These are phyloP conservation scores for Cairneyella variabilis DNA, from an alignment of 495 filamentous ascomycete species.

Conservation along the genomic window DNA sequence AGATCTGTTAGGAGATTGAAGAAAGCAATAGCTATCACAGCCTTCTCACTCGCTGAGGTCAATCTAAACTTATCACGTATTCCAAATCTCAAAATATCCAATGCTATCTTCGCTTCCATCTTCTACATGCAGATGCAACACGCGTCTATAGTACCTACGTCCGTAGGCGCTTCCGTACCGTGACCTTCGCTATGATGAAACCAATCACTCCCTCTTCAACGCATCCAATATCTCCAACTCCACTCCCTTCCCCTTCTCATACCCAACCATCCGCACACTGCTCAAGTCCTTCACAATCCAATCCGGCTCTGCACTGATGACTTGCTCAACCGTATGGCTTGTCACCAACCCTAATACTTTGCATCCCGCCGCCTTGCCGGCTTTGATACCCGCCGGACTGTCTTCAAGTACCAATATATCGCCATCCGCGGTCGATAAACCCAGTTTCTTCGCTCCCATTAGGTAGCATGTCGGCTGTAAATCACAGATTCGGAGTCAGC, in stretches of 20 bases:
- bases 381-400: constrained; percentile 82
- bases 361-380: constrained; percentile 87
- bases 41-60: background rate
- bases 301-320: constrained; percentile 72
- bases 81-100: background rate
- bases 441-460: constrained; percentile 63
- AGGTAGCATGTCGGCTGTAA: no score
- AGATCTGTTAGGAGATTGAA: no score
- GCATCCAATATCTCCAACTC: constrained; percentile 23
- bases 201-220: constrained; percentile 7
- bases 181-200: background rate
- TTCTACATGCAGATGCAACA: no score
- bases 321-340: constrained; percentile 70
- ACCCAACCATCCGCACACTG: constrained; percentile 52
- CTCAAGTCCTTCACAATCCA: constrained; percentile 82
- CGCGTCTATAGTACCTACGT: no score
- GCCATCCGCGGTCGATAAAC: constrained; percentile 54
- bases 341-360: constrained; percentile 84
- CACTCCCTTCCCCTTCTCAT: constrained; percentile 13
- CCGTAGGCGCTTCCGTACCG: no score
- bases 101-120: no score
- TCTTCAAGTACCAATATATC: constrained; percentile 84
- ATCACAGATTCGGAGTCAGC: no score
- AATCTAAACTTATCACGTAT: background rate
- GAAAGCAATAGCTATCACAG: background rate